Base-by-base conservation (phyloP, 1,284 basidiomycete genomes). In the Chondrostereum purpureum region DNA sequence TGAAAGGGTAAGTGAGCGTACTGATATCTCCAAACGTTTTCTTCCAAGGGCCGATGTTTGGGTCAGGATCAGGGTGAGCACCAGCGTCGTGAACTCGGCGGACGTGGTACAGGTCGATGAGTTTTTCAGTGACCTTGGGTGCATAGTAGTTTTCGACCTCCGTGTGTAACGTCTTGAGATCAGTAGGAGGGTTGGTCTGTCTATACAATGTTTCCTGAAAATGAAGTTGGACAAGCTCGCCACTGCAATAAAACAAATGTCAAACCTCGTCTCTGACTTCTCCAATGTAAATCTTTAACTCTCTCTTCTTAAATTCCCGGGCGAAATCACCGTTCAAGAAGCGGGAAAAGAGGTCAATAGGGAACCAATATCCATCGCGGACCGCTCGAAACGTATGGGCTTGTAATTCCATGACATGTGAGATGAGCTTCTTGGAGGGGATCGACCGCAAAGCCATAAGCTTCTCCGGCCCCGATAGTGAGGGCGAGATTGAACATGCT, bases 131-230 rank as follows among this genome's bases (percentile, higher is more conserved):
- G 13, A 50, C 46, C 6, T 43, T 35, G 22, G 49, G 49, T 3
- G 49, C 47, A 37, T 50, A 50, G 21, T 50, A 50, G 33, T 50
- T 50, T 12, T 46, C 49, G 4, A 50, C 49, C 44, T 50, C 39
- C n/a, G 38, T 44, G 40, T 48, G 44, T 12, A 50, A 41, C 8
- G 49, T 37, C 12, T 34, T 14, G 6, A 50, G 44, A 41, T 50
- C 49, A 35, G n/a, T 16, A 12, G 49, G 49, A 10, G 49, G 49
- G 42, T 50, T 50, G 4, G 46, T 50, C 24, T 50, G 49, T 23
- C 49, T 39, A 24, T 50, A 50, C 13, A 50, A 40, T 17, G 49
- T 50, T 43, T 50, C 49, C 49, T 50, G 22, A 37, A 5, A 40
- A 13, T 27, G 40, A 8, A 14, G 31, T 27, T 18, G 12, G 12